Conservation (phyloP, 2,329 filamentous ascomycete genomes). For the Apiospora marii region DNA sequence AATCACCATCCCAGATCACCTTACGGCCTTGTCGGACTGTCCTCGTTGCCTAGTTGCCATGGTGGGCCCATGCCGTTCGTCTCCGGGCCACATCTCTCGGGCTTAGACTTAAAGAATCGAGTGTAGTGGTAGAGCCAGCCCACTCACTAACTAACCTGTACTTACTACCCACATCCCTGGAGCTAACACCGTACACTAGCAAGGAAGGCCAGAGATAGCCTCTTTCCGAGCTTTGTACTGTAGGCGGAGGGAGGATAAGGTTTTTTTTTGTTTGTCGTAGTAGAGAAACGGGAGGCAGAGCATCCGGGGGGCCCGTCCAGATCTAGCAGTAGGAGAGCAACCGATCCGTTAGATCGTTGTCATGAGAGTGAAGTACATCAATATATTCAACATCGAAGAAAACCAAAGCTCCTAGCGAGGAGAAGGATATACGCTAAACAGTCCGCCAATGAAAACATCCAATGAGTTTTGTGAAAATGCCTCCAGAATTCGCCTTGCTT, state of each 20-base stretch:
- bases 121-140: not conserved
- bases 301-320: not conserved
- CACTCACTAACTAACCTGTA: not conserved
- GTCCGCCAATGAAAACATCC: not conserved
- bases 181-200: conserved; percentile 2
- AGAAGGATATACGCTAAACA: conserved; percentile 4
- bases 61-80: conserved; percentile 11
- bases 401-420: not conserved
- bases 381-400: conserved; percentile 5
- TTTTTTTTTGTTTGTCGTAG: not conserved
- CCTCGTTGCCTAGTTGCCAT: conserved; percentile 4
- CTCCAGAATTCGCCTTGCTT: conserved; percentile 22
- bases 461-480: conserved; percentile 22
- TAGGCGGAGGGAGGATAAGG: not conserved
- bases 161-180: not conserved
- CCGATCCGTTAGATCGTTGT: not conserved
- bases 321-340: not conserved
- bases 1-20: not conserved
- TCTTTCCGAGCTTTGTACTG: not conserved
- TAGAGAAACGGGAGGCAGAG: not conserved
- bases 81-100: conserved; percentile 10
- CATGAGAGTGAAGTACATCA: not conserved
- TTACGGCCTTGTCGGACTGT: not conserved
- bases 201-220: not conserved
- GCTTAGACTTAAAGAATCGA: not conserved